These are phyloP conservation scores for Aspergillus saccharolyticus DNA, from an alignment of 495 filamentous ascomycete genomes.

Conservation along the genomic window DNA sequence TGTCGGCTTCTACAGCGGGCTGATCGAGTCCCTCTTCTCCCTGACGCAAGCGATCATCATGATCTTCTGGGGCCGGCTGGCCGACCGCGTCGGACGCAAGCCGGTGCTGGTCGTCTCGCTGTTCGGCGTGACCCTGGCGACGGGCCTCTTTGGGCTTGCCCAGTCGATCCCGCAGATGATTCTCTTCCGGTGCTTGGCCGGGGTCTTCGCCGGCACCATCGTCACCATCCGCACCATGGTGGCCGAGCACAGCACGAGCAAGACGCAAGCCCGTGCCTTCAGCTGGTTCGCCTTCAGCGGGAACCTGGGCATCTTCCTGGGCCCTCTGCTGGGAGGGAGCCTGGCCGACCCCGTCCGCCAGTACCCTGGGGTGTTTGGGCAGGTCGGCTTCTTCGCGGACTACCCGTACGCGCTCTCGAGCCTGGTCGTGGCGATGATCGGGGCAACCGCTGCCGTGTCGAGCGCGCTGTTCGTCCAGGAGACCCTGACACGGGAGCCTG, in stretches of 20 bases:
- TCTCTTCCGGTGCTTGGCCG: conserved; percentile 57
- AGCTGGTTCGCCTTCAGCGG: conserved; percentile 66
- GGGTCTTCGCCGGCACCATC: conserved; percentile 63
- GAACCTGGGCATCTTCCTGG: conserved; percentile 65
- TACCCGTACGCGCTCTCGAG: conserved; percentile 64
- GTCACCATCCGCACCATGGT: conserved; percentile 69
- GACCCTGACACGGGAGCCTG: conserved; percentile 35
- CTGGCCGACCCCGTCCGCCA: conserved; percentile 57
- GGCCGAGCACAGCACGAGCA: conserved; percentile 59
- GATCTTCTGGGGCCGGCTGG: conserved; percentile 56
- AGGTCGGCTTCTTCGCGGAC: conserved; percentile 49
- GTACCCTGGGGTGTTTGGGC: conserved; percentile 51
- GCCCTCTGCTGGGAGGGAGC: conserved; percentile 57
- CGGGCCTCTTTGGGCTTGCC: conserved; percentile 58
- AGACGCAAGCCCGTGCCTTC: conserved; percentile 64
- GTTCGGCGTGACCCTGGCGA: conserved; percentile 51
- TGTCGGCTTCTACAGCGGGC: conserved; percentile 66
- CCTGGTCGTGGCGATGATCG: conserved; percentile 47
- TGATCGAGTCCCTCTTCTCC: conserved; percentile 69
- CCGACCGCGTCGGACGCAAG: conserved; percentile 64
- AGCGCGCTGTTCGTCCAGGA: conserved; percentile 53
- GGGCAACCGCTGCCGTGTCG: conserved; percentile 42
- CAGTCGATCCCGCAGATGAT: conserved; percentile 61
- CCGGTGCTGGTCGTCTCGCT: conserved; percentile 61
- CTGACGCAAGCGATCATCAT: conserved; percentile 60